phyloP scores from a whole-genome alignment of 2,329 filamentous ascomycete species.

The Pyricularia pennisetigena region DNA sequence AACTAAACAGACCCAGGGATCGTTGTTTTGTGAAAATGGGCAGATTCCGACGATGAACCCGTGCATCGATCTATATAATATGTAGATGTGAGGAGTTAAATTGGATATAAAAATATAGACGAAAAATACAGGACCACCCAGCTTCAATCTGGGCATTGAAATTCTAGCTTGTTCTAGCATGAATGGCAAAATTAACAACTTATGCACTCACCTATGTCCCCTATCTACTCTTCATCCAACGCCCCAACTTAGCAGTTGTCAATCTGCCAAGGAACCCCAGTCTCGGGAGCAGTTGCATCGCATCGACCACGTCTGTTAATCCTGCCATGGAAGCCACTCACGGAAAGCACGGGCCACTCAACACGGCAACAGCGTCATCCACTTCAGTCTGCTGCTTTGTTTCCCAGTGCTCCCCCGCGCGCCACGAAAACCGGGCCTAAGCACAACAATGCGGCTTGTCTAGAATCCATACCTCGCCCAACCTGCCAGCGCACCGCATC shows the following conservation, averaged over 20 bases:
- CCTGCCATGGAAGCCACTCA: not conserved
- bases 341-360: not conserved
- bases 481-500: not conserved
- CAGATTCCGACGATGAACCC: not conserved
- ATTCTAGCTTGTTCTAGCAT: no score
- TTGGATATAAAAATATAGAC: no score
- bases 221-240: not conserved
- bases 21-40: not conserved
- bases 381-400: not conserved
- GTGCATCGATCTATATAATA: not conserved
- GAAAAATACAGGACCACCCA: not conserved
- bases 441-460: not conserved
- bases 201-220: not conserved
- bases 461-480: not conserved
- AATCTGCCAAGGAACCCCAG: not conserved
- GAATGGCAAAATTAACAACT: not conserved
- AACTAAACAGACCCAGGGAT: not conserved
- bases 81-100: no score
- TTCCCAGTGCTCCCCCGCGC: not conserved
- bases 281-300: not conserved
- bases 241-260: not conserved
- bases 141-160: no score
- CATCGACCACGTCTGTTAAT: not conserved
- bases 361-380: not conserved
- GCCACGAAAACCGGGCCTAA: conserved; percentile 1